These are phyloP conservation scores for Carex arenaria DNA, from an alignment of 202 grass and related monocot genomes.

Conservation along the genomic window DNA sequence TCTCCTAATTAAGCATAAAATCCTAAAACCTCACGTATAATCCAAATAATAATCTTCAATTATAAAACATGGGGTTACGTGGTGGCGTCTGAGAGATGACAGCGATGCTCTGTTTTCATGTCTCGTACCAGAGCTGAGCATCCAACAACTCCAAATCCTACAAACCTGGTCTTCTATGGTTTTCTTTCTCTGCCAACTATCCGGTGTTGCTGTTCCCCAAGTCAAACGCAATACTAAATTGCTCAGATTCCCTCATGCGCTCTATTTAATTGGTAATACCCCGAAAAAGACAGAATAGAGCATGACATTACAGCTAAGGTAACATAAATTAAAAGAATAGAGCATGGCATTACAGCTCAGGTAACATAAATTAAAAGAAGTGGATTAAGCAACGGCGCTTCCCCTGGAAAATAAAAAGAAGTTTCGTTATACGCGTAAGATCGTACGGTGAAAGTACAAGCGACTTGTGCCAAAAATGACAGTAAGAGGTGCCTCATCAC, in stretches of 20 bases:
- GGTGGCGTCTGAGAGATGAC: slow-evolving; percentile 5
- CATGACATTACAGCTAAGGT: slow-evolving; percentile 14
- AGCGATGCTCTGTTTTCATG: slow-evolving; percentile 10
- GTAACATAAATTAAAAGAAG: background rate
- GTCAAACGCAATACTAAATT: slow-evolving; percentile 17
- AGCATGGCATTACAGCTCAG: slow-evolving; percentile 18
- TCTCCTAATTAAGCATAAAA: background rate
- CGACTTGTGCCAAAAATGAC: background rate
- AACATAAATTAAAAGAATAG: background rate
- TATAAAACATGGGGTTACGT: background rate
- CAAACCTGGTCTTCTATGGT: background rate
- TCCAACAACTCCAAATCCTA: slow-evolving; percentile 8
- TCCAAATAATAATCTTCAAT: background rate
- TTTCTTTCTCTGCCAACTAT: background rate
- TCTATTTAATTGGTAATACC: slow-evolving; percentile 1
- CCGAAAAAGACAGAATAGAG: background rate
- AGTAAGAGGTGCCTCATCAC: background rate
- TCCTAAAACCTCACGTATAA: background rate
- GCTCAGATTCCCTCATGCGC: slow-evolving; percentile 20
- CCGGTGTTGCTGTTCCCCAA: background rate
- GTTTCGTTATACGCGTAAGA: background rate
- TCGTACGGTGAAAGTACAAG: background rate
- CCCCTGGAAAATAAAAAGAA: background rate
- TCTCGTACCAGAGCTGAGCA: background rate
- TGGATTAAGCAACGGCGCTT: background rate